phyloP scores from a whole-genome alignment of 228 moss, liverwort and hornwort genomes.

The Sphagnum fallax region DNA sequence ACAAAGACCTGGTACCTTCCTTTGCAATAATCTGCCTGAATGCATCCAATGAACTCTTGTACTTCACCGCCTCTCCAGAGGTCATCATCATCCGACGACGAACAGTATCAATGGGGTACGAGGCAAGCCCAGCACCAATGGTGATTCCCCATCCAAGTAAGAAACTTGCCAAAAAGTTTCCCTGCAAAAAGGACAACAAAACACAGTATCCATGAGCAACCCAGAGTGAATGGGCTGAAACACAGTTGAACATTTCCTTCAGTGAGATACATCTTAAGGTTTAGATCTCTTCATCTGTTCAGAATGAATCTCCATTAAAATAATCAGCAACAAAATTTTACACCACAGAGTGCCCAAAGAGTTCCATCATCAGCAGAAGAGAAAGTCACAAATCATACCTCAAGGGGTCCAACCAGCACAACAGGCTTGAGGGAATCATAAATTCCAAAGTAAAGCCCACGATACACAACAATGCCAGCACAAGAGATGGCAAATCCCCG shows the following conservation, averaged over 20 bases:
- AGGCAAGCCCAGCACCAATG: conserved; percentile 16
- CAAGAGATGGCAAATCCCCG: conserved; percentile 14
- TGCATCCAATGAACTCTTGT: conserved; percentile 10
- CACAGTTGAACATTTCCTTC: no score
- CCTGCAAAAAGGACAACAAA: conserved; percentile 1
- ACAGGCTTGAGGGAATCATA: conserved; percentile 23
- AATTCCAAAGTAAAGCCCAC: conserved; percentile 21
- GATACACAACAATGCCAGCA: conserved; percentile 15
- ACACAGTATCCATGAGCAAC: no score
- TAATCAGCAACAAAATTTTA: no score
- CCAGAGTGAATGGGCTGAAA: no score
- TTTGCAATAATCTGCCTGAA: conserved; percentile 16
- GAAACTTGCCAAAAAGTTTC: conserved; percentile 24
- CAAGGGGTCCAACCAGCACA: conserved; percentile 12
- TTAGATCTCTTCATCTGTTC: no score
- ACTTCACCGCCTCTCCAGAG: conserved; percentile 21
- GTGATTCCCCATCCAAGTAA: conserved; percentile 20
- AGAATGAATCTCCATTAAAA: no score
- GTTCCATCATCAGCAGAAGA: no score
- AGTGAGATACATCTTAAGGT: no score
- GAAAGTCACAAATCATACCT: conserved; percentile 3
- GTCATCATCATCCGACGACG: conserved; percentile 21
- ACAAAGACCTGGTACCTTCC: conserved; percentile 20
- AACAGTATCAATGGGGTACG: conserved; percentile 17
- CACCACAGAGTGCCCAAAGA: no score